phyloP scores from a whole-genome alignment of 805 yeast species.

The Ascoidea asiatica region DNA sequence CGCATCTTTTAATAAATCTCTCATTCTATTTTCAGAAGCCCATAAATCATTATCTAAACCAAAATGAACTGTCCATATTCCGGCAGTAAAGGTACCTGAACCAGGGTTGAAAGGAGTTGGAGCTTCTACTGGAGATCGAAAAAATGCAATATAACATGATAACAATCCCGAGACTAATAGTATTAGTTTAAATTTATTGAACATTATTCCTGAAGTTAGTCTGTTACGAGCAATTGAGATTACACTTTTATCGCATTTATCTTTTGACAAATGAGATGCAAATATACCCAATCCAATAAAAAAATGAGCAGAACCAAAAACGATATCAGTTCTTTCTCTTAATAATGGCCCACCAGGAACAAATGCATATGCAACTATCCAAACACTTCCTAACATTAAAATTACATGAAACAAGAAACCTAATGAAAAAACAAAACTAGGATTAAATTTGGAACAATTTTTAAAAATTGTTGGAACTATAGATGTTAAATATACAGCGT shows the following conservation, averaged over 20 bases:
- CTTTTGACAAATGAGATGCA: conserved; percentile 2
- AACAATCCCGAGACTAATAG: conserved; percentile 27
- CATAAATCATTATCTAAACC: conserved; percentile 97
- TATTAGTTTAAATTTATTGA: conserved; percentile 12
- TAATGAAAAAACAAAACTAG: conserved; percentile 38
- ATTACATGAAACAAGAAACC: conserved; percentile 37
- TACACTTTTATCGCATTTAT: conserved; percentile 4
- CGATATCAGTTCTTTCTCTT: conserved; percentile 78
- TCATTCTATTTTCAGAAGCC: conserved; percentile 89
- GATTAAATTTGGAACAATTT: conserved; percentile 38
- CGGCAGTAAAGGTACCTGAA: conserved; percentile 71
- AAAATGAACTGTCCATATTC: conserved; percentile 97
- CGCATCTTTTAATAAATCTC: conserved; percentile 67
- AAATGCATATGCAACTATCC: conserved; percentile 97
- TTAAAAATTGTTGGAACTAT: conserved; percentile 49
- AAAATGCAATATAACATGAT: conserved; percentile 37
- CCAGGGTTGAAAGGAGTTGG: conserved; percentile 60
- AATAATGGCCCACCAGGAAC: conserved; percentile 87
- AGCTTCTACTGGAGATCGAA: conserved; percentile 42
- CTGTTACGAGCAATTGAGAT: conserved; percentile 14
- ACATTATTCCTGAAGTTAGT: conserved; percentile 15
- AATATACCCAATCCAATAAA: conserved; percentile 40
- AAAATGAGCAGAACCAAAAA: conserved; percentile 42
- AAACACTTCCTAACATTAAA: conserved; percentile 69
- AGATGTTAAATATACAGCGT: conserved; percentile 47